Conservation (phyloP, 2,329 filamentous ascomycete species). For the Blastomyces percursus region DNA sequence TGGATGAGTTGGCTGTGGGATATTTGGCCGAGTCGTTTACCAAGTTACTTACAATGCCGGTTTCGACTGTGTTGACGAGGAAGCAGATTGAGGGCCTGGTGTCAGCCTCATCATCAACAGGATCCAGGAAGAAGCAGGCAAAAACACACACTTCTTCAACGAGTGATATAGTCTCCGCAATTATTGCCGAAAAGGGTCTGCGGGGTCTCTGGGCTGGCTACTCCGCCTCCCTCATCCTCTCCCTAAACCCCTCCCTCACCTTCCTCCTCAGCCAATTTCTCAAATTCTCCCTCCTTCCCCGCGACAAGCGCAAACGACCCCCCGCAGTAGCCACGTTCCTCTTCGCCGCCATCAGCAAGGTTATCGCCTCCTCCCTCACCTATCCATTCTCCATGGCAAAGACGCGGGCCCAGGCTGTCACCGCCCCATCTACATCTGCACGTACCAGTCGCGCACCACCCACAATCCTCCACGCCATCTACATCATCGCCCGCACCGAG, state of each 20-base stretch:
- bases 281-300: conserved; percentile 48
- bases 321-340: conserved; percentile 49
- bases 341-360: conserved; percentile 67
- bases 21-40: conserved; percentile 60
- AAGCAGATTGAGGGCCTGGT: conserved; percentile 57
- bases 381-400: conserved; percentile 86
- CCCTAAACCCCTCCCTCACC: conserved; percentile 75
- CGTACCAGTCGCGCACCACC: conserved; percentile 20
- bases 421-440: conserved; percentile 27
- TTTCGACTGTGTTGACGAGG: conserved; percentile 70
- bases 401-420: conserved; percentile 59
- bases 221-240: conserved; percentile 65
- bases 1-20: conserved; percentile 66
- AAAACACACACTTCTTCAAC: conserved; percentile 28
- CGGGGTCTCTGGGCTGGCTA: conserved; percentile 81
- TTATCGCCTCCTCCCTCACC: conserved; percentile 61
- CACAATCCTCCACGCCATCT: conserved; percentile 54
- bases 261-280: conserved; percentile 71
- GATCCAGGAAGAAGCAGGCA: neutral
- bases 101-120: neutral
- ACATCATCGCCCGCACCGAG: conserved; percentile 49
- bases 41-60: conserved; percentile 65
- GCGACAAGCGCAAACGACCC: conserved; percentile 34
- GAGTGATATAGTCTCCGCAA: conserved; percentile 51
- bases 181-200: conserved; percentile 58